Percentiles rank a stretch among this genome's conserved stretches.
Conservation (phyloP, 768 basidiomycete genomes). For the Termitomyces heimii region DNA sequence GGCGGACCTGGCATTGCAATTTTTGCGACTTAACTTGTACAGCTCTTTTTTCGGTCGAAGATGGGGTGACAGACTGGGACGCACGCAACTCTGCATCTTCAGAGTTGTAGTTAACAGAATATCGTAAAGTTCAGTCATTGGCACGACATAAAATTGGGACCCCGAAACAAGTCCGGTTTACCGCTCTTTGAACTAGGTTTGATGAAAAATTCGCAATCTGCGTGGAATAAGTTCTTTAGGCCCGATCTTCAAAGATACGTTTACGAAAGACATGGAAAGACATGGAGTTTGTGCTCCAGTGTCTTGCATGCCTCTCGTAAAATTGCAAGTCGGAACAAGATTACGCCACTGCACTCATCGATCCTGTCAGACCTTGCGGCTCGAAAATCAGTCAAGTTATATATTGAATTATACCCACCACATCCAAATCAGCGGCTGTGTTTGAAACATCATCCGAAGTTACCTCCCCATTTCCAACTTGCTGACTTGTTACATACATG, state of each 20-base stretch:
- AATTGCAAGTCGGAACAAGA: not conserved
- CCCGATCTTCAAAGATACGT: not conserved
- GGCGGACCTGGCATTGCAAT: constrained; percentile 16
- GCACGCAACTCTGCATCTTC: constrained; percentile 3
- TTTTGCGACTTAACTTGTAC: not conserved
- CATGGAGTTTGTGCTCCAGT: not conserved
- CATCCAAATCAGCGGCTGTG: not conserved
- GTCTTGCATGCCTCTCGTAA: not conserved
- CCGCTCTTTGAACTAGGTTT: not conserved
- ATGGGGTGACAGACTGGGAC: not conserved
- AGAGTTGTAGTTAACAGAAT: constrained; percentile 8
- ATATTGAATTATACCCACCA: not conserved
- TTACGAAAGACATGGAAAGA: not conserved
- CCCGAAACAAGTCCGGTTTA: not conserved
- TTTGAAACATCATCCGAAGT: not conserved
- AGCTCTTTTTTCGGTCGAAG: constrained; percentile 11
- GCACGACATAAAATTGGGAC: not conserved
- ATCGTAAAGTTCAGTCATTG: not conserved
- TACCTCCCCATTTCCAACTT: constrained; percentile 1
- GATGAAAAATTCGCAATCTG: not conserved
- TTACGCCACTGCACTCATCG: not conserved
- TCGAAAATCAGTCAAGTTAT: not conserved
- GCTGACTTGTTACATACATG: constrained; percentile 5
- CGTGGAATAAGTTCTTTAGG: not conserved
- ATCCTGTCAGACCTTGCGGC: not conserved